These are phyloP conservation scores for Epicoccum nigrum DNA, from an alignment of 2,329 filamentous ascomycete species.

Conservation along the genomic window DNA sequence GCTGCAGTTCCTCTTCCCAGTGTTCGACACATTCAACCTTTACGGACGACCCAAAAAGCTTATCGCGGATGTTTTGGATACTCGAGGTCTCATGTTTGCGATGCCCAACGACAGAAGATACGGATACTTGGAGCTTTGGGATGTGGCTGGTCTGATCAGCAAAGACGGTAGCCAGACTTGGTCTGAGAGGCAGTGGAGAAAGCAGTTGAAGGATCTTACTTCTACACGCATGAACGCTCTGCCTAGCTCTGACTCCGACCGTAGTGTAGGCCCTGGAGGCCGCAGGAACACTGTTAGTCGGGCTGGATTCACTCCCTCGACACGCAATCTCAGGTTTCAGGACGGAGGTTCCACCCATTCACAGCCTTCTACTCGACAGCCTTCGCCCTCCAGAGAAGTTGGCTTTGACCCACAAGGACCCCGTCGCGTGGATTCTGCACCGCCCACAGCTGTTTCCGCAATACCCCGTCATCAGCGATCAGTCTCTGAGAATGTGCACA, in stretches of 20 bases:
- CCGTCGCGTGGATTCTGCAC: constrained; percentile 53
- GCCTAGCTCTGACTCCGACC: constrained; percentile 46
- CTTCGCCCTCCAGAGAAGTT: constrained; percentile 48
- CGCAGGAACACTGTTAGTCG: constrained; percentile 54
- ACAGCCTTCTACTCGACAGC: constrained; percentile 52
- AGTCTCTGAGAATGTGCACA: constrained; percentile 54
- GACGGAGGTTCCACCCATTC: constrained; percentile 51
- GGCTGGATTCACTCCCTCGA: constrained; percentile 46
- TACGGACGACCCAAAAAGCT: constrained; percentile 89
- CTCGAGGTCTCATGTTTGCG: constrained; percentile 94
- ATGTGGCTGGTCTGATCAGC: constrained; percentile 80
- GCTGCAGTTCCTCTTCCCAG: constrained; percentile 88
- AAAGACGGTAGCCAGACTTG: constrained; percentile 77
- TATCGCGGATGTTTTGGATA: constrained; percentile 84
- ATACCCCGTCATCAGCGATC: constrained; percentile 55
- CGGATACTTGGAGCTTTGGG: constrained; percentile 87
- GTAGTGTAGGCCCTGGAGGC: constrained; percentile 47
- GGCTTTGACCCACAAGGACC: constrained; percentile 38
- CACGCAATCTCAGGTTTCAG: constrained; percentile 50
- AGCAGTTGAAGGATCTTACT: constrained; percentile 85
- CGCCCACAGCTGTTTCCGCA: constrained; percentile 34
- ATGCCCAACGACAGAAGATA: constrained; percentile 89
- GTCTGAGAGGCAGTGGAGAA: constrained; percentile 89
- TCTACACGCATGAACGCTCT: constrained; percentile 71
- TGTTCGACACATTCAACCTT: constrained; percentile 88